Evolutionary conservation across 768 basidiomycete species (phyloP).

Genomic region (Auricularia sp.): DNA sequence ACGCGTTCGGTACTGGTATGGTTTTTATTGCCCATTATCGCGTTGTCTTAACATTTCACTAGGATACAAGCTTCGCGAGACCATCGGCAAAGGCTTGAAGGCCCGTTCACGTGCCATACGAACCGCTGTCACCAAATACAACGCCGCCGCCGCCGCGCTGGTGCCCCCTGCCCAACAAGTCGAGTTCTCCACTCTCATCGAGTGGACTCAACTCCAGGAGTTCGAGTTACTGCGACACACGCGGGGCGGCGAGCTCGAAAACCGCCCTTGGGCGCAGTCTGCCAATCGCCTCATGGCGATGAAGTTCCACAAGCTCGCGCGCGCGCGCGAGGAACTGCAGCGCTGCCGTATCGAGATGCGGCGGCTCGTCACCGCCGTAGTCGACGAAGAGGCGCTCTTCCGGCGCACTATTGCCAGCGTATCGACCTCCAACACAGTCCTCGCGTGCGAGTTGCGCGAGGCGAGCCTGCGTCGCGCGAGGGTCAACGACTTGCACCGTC

Average conservation of each 20-base stretch:
- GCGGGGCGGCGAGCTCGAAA: slow-evolving; percentile 14
- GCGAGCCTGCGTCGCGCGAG: neutral
- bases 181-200: slow-evolving; percentile 17
- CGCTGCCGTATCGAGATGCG: slow-evolving; percentile 23
- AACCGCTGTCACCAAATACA: slow-evolving; percentile 21
- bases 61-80: slow-evolving; percentile 1
- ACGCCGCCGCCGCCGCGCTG: slow-evolving; percentile 16
- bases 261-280: slow-evolving; percentile 19
- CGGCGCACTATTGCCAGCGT: neutral
- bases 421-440: too few relatives aligned
- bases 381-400: slow-evolving; percentile 13
- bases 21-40: neutral
- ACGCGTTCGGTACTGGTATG: neutral
- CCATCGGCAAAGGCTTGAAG: slow-evolving; percentile 1
- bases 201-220: slow-evolving; percentile 21
- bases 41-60: neutral
- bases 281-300: slow-evolving; percentile 27
- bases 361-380: slow-evolving; percentile 19
- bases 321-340: slow-evolving; percentile 22
- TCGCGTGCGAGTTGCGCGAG: neutral
- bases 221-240: slow-evolving; percentile 21
- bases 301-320: slow-evolving; percentile 18
- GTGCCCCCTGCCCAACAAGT: slow-evolving; percentile 16
- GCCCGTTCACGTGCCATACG: slow-evolving; percentile 12
- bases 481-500: neutral